A percentile compares a stretch with the other conserved stretches of the same genome.
Evolutionary conservation across 2,329 filamentous ascomycete species (phyloP).

Genomic region (Alternaria brassicae): DNA sequence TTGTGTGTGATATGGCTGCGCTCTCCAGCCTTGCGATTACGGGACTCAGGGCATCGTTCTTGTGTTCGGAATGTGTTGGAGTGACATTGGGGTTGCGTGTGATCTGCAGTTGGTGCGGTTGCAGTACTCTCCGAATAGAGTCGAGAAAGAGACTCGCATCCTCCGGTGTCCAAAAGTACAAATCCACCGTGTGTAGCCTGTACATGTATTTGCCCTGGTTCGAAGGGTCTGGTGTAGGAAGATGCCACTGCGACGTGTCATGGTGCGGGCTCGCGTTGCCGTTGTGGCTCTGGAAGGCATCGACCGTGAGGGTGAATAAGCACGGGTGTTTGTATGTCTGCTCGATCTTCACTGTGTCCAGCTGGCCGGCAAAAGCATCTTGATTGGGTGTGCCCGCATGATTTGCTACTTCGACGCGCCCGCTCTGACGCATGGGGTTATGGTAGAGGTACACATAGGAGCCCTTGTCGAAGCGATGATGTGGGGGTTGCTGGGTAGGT

Average conservation of each 20-base stretch:
- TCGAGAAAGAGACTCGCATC: slow-evolving; percentile 76
- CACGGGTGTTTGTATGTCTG: slow-evolving; percentile 79
- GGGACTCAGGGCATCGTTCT: slow-evolving; percentile 64
- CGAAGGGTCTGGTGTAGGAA: slow-evolving; percentile 73
- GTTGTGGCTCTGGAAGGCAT: slow-evolving; percentile 48
- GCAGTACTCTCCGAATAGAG: slow-evolving; percentile 69
- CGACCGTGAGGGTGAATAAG: slow-evolving; percentile 71
- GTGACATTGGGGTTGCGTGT: slow-evolving; percentile 48
- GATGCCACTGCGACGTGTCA: slow-evolving; percentile 70
- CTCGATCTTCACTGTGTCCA: slow-evolving; percentile 69
- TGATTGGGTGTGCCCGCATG: slow-evolving; percentile 76
- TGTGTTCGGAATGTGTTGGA: slow-evolving; percentile 53
- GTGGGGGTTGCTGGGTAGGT: slow-evolving; percentile 71
- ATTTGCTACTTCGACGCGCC: slow-evolving; percentile 79
- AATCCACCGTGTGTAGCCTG: slow-evolving; percentile 74
- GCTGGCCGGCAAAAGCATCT: slow-evolving; percentile 77
- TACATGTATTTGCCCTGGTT: slow-evolving; percentile 83
- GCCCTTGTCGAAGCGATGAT: slow-evolving; percentile 80
- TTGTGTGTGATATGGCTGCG: slow-evolving; percentile 67
- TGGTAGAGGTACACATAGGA: slow-evolving; percentile 84
- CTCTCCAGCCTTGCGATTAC: slow-evolving; percentile 78
- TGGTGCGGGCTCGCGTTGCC: slow-evolving; percentile 54
- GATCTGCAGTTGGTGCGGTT: slow-evolving; percentile 60
- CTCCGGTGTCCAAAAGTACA: slow-evolving; percentile 80
- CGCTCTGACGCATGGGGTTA: slow-evolving; percentile 70